phyloP scores from a whole-genome alignment of 73 alveolate species.

The Paramecium primaurelia region DNA sequence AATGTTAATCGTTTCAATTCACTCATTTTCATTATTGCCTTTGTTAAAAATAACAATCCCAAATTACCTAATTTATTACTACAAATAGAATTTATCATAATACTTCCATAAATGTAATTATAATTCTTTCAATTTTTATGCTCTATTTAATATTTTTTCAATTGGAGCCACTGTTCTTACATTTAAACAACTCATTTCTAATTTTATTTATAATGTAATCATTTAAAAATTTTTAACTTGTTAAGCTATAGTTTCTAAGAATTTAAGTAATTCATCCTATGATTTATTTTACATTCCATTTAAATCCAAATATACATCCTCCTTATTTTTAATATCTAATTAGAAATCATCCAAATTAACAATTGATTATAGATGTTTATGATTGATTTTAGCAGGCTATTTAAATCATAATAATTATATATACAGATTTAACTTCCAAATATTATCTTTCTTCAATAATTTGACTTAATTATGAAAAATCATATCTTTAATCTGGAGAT shows the following conservation, averaged over 20 bases:
- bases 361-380: not conserved
- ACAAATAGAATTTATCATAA: not conserved
- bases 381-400: slow-evolving; percentile 33
- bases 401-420: not conserved
- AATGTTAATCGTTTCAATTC: not conserved
- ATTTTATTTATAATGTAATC: not conserved
- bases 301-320: not conserved
- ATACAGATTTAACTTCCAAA: slow-evolving; percentile 3
- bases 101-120: slow-evolving; percentile 30
- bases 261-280: not conserved
- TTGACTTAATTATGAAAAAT: not conserved
- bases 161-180: slow-evolving; percentile 8
- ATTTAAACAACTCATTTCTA: slow-evolving; percentile 28
- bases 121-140: not conserved
- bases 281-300: not conserved
- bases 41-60: not conserved
- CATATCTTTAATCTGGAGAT: not conserved
- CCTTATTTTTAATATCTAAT: not conserved
- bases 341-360: not conserved
- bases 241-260: not conserved
- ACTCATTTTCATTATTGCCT: not conserved
- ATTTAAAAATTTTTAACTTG: not conserved
- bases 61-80: slow-evolving; percentile 42
- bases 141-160: not conserved
- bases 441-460: not conserved